Evolutionary conservation across 2,329 filamentous ascomycete species (phyloP).

Genomic region (Calonectria montana): DNA sequence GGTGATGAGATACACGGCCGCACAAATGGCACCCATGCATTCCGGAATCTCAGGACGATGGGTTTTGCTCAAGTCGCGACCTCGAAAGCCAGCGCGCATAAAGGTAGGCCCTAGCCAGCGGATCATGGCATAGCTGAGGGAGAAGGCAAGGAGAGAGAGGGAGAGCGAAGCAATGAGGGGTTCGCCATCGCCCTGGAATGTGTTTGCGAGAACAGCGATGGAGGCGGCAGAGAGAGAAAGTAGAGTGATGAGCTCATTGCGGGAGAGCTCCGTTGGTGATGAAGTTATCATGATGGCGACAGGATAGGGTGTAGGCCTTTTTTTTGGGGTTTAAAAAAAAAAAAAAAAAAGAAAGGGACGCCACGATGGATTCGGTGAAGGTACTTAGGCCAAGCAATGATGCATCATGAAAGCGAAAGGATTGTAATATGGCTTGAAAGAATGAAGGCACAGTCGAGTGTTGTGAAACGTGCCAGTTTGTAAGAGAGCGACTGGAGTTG

Average conservation of each 20-base stretch:
- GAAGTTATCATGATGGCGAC: slow-evolving; percentile 44
- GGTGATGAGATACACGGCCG: slow-evolving; percentile 88
- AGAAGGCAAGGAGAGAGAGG: slow-evolving; percentile 86
- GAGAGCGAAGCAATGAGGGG: slow-evolving; percentile 90
- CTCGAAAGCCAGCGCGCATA: slow-evolving; percentile 87
- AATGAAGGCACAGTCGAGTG: not conserved
- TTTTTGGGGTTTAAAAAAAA: not conserved
- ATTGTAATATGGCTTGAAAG: not conserved
- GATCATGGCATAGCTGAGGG: slow-evolving; percentile 85
- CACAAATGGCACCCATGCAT: slow-evolving; percentile 94
- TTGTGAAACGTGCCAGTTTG: not conserved
- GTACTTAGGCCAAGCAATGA: not conserved
- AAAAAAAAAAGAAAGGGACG: not conserved
- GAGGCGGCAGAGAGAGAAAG: slow-evolving; percentile 75
- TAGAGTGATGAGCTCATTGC: slow-evolving; percentile 64
- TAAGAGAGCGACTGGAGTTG: not conserved
- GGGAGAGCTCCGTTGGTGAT: slow-evolving; percentile 57
- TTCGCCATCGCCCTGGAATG: slow-evolving; percentile 86
- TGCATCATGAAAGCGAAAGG: not conserved
- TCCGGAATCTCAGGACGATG: slow-evolving; percentile 85
- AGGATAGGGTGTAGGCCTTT: not conserved
- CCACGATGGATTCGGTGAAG: not conserved
- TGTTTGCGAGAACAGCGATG: slow-evolving; percentile 80
- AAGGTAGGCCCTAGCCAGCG: slow-evolving; percentile 94
- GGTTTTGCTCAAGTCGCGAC: slow-evolving; percentile 83